Conservation (phyloP, 176 grass and related monocot genomes). For the Stipa capillata region DNA sequence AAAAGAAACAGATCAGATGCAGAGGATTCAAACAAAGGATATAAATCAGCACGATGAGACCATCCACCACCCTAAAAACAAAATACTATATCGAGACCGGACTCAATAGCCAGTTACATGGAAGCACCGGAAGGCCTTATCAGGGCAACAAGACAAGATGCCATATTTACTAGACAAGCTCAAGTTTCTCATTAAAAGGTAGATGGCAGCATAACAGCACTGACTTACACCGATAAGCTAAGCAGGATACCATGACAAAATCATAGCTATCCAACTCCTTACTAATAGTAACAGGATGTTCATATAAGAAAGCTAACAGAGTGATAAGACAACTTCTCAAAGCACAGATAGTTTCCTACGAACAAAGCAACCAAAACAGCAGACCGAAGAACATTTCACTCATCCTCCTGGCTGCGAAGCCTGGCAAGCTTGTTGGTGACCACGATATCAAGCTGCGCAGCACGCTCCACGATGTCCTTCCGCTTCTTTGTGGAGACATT, state of each 20-base stretch:
- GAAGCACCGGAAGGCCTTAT: background rate
- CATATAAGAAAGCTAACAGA: background rate
- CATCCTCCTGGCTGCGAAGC: constrained; percentile 78
- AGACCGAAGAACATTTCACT: constrained; percentile 29
- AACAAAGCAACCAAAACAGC: background rate
- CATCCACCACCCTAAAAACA: background rate
- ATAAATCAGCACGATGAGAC: no score
- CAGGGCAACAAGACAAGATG: background rate
- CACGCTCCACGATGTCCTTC: constrained; percentile 75
- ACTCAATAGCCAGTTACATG: background rate
- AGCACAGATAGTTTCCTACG: constrained; percentile 3
- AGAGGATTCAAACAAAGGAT: no score
- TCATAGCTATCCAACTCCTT: background rate
- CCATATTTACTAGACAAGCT: background rate
- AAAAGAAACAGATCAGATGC: no score
- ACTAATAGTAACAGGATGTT: background rate
- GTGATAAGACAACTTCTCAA: background rate
- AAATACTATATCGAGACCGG: background rate
- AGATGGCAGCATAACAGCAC: background rate
- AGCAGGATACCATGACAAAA: background rate
- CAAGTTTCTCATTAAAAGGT: background rate
- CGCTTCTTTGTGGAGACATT: constrained; percentile 72
- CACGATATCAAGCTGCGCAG: constrained; percentile 70
- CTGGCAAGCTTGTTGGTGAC: constrained; percentile 77
- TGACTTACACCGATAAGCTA: background rate